phyloP scores from a whole-genome alignment of 192 early-diverging fungal genomes.

The Piromyces finnis region DNA sequence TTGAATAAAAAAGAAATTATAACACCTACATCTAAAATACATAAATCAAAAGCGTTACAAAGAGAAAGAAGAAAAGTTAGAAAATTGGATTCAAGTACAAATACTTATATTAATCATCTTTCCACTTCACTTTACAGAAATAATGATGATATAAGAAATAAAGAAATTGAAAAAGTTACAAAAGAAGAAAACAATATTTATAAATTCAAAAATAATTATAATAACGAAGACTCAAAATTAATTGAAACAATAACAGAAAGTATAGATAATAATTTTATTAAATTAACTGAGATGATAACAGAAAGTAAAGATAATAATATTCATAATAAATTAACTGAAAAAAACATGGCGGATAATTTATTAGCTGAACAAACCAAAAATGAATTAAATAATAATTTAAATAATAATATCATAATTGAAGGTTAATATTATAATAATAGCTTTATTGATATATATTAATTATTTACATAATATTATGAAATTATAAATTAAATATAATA shows the following conservation, averaged over 20 bases:
- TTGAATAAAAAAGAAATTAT: not conserved
- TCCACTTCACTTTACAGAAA: not conserved
- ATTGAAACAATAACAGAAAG: no score
- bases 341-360: not conserved
- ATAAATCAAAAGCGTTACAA: not conserved
- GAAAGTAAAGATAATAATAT: not conserved
- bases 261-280: no score
- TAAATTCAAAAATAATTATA: no score
- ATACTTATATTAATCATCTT: not conserved
- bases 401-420: not conserved
- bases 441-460: no score
- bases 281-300: no score
- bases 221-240: no score
- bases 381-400: not conserved
- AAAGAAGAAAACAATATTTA: not conserved
- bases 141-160: not conserved
- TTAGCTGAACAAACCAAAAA: not conserved
- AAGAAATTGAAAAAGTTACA: not conserved
- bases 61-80: not conserved
- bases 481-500: not conserved
- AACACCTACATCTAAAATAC: not conserved
- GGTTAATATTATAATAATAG: no score
- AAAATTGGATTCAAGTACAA: not conserved
- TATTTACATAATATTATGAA: not conserved
- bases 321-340: not conserved